Percentiles rank a stretch among this genome's conserved stretches.
phyloP scores from a whole-genome alignment of 257 asterid genomes.

The Eustoma russellianum region DNA sequence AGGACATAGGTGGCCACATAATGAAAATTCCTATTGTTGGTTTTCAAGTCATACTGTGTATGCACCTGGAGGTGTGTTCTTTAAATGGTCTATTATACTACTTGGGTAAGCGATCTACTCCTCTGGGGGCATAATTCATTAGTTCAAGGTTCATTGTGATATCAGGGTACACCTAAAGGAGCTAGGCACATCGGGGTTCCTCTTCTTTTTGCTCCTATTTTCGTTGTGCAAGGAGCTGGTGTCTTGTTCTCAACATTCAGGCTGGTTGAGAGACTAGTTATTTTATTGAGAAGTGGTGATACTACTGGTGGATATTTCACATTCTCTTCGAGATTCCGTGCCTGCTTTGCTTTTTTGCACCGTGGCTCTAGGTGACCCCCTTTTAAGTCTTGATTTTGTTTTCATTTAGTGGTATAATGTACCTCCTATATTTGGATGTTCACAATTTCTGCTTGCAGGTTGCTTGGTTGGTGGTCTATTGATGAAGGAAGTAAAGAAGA shows the following conservation, averaged over 20 bases:
- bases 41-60: constrained; percentile 90
- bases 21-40: constrained; percentile 80
- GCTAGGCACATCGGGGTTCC: constrained; percentile 66
- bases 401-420: constrained; percentile 1
- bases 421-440: neutral
- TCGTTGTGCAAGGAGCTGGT: constrained; percentile 77
- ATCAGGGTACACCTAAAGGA: constrained; percentile 75
- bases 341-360: constrained; percentile 73
- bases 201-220: constrained; percentile 78
- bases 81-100: constrained; percentile 8
- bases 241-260: constrained; percentile 57
- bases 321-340: constrained; percentile 56
- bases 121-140: constrained; percentile 14
- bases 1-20: constrained; percentile 93
- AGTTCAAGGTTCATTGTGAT: constrained; percentile 16
- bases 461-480: constrained; percentile 99
- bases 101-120: neutral
- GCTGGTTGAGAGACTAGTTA: constrained; percentile 60
- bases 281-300: constrained; percentile 60
- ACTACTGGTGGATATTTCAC: constrained; percentile 48
- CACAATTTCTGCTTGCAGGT: constrained; percentile 36
- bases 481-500: constrained; percentile 97
- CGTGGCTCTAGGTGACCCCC: constrained; percentile 85
- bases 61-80: constrained; percentile 77
- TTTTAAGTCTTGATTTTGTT: neutral